Conservation (phyloP, 805 yeast genomes). For the Yamadazyma endophytica region DNA sequence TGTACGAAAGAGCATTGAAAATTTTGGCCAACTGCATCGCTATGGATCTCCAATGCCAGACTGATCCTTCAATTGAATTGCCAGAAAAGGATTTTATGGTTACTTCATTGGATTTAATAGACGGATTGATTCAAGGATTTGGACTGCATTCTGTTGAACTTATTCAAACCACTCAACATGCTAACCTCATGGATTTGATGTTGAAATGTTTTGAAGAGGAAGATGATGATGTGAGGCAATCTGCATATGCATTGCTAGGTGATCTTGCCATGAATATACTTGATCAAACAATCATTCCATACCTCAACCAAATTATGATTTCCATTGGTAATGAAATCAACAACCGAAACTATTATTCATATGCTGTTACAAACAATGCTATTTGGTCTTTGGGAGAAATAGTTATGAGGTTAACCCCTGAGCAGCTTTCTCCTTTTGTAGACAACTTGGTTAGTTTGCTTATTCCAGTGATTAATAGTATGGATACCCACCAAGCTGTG, state of each 20-base stretch:
- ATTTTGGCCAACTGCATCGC: conserved; percentile 68
- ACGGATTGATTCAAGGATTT: conserved; percentile 90
- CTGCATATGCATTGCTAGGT: conserved; percentile 85
- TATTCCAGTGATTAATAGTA: conserved; percentile 54
- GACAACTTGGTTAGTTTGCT: conserved; percentile 49
- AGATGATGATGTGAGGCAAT: conserved; percentile 86
- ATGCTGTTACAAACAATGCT: conserved; percentile 79
- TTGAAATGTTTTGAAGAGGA: conserved; percentile 70
- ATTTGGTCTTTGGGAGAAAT: conserved; percentile 94
- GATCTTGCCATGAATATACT: conserved; percentile 70
- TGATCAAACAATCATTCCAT: conserved; percentile 43
- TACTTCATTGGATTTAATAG: conserved; percentile 83
- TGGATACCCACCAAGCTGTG: conserved; percentile 58
- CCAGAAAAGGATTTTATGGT: conserved; percentile 91
- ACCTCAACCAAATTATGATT: conserved; percentile 51
- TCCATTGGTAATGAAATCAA: conserved; percentile 67
- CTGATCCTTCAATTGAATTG: conserved; percentile 63
- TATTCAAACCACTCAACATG: conserved; percentile 30
- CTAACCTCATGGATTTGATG: conserved; percentile 55
- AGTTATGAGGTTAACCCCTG: conserved; percentile 50
- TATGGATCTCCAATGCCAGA: conserved; percentile 56
- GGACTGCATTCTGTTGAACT: conserved; percentile 58
- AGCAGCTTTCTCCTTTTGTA: conserved; percentile 49
- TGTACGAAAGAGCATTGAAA: conserved; percentile 71
- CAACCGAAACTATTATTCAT: conserved; percentile 44